Conservation (phyloP, 805 yeast genomes). For the Saccharomycopsis sp. region DNA sequence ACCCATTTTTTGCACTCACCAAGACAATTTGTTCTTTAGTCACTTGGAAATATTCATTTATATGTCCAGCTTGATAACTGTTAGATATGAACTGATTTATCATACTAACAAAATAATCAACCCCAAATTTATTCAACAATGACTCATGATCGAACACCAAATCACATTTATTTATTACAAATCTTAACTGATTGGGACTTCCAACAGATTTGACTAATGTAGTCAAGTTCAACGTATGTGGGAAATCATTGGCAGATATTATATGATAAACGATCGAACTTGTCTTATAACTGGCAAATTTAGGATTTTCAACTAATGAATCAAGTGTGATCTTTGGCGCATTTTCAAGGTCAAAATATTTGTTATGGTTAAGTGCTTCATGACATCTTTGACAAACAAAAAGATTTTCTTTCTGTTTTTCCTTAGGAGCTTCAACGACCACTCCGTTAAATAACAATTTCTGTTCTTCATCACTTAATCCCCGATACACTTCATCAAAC, state of each 20-base stretch:
- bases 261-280: constrained; percentile 43
- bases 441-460: constrained; percentile 2
- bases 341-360: constrained; percentile 30
- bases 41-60: constrained; percentile 1
- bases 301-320: background rate
- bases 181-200: constrained; percentile 21
- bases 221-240: constrained; percentile 38
- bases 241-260: constrained; percentile 55
- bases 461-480: constrained; percentile 10
- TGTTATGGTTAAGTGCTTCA: constrained; percentile 40
- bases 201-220: constrained; percentile 27
- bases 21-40: constrained; percentile 31
- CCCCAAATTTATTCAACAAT: constrained; percentile 5
- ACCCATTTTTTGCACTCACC: constrained; percentile 44
- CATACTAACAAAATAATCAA: constrained; percentile 4
- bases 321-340: constrained; percentile 17
- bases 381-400: constrained; percentile 50
- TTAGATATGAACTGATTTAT: constrained; percentile 8
- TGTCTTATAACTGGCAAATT: constrained; percentile 18
- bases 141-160: constrained; percentile 25
- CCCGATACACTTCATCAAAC: constrained; percentile 6
- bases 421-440: constrained; percentile 4
- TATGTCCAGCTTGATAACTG: constrained; percentile 4
- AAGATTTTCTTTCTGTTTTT: constrained; percentile 20
- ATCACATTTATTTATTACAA: constrained; percentile 34